Base-by-base conservation (phyloP, 148 eudicot genomes). In the Polygonum maritimum region DNA sequence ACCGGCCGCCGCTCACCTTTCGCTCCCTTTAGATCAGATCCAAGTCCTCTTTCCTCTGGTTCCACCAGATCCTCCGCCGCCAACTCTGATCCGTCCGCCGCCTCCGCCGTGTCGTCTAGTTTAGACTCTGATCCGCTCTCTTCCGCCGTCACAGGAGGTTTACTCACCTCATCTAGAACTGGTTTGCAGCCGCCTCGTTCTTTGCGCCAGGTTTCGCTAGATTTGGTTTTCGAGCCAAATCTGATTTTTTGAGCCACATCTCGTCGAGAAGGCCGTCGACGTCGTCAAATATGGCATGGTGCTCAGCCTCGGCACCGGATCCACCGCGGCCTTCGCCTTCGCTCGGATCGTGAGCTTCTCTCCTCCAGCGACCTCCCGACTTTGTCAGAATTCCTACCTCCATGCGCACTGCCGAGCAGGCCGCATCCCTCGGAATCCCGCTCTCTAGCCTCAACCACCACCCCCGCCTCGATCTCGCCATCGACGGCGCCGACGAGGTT, bases 401-500 rank as follows among this genome's bases (percentile, higher is more conserved):
- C 0, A 90, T 89, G 74, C 82, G 97, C n/a, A 92, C 98, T 0
- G 78, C 81, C 6, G 97, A 95, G 19, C 97, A 92, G 39, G 98
- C 97, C 0, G 79, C 85, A 2, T 80, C 92, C 1, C 79, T 90
- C 1, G 87, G 88, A 3, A 92, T 92, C 38, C 96, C 96, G 0
- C 83, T 92, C 3, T 84, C 97, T 3, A 77, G 81, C 9, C 89
- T 95, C 22, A 96, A 95, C 47, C 80, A 82, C 52, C 90, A 89
- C 72, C 98, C 98, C 2, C 81, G 79, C 40, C 77, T 95, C 21
- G 97, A 95, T 71, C 91, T 95, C 57, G 98, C 98, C 0, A 92
- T 95, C 9, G 97, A 95, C 60, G 97, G 98, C 0, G 98, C 97
- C 2, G 98, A 95, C 55, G 97, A 95, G 83, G 96, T 95, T 8